Evolutionary conservation across 2,329 filamentous ascomycete genomes (phyloP).

Genomic region (Trematosphaeria pertusa): DNA sequence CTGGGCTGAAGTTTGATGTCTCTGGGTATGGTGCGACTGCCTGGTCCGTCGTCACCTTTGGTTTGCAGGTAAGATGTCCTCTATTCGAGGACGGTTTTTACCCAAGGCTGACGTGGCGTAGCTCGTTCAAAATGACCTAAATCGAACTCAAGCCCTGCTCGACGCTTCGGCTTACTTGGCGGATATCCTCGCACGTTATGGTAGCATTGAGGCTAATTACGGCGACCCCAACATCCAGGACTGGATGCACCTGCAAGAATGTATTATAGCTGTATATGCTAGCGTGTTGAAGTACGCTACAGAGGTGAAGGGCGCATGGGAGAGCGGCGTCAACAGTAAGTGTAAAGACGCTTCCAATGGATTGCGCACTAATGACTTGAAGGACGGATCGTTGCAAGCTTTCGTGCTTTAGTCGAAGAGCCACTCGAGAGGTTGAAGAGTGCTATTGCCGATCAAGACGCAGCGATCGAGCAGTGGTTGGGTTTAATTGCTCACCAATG

Average conservation of each 20-base stretch:
- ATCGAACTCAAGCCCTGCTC: constrained; percentile 4
- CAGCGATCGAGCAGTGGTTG: neutral
- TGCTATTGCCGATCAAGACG: neutral
- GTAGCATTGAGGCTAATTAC: constrained; percentile 7
- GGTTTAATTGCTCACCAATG: neutral
- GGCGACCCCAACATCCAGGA: neutral
- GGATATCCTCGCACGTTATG: constrained; percentile 6
- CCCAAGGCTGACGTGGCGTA: neutral
- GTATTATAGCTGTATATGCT: constrained; percentile 4
- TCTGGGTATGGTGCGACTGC: constrained; percentile 10
- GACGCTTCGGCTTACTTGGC: constrained; percentile 8
- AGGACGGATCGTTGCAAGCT: constrained; percentile 1
- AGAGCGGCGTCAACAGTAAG: no score
- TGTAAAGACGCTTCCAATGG: no score
- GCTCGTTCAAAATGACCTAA: constrained; percentile 12
- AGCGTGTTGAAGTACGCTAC: constrained; percentile 4
- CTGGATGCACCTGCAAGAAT: neutral
- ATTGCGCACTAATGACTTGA: no score
- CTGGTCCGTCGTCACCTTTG: constrained; percentile 7
- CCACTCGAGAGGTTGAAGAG: neutral
- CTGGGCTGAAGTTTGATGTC: constrained; percentile 11
- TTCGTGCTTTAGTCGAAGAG: neutral
- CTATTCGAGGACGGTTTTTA: no score
- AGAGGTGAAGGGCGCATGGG: neutral
- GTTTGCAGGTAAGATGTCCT: constrained; percentile 4